Conservation (phyloP, 2,329 filamentous ascomycete genomes). For the Paracoccidioides brasiliensis region DNA sequence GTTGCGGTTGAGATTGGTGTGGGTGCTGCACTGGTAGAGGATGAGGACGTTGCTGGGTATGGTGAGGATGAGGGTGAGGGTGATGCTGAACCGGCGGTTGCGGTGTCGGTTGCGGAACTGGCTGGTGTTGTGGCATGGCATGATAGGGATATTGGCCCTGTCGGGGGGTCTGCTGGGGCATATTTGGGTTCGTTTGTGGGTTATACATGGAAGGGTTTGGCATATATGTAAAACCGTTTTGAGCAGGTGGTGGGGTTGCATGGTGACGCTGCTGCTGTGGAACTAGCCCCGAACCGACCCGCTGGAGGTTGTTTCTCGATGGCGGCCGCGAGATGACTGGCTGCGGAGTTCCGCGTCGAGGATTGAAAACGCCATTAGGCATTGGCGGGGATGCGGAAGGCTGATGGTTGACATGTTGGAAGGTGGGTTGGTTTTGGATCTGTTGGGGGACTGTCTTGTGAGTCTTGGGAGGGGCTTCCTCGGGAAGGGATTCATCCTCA, state of each 20-base stretch:
- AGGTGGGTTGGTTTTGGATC: conserved; percentile 53
- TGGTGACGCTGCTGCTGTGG: conserved; percentile 49
- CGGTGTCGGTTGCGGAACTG: neutral
- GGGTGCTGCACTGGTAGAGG: conserved; percentile 20
- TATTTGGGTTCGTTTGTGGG: conserved; percentile 39
- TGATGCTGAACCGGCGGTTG: conserved; percentile 10
- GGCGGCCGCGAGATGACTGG: conserved; percentile 62
- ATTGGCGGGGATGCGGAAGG: conserved; percentile 84
- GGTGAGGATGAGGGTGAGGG: conserved; percentile 28
- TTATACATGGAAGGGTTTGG: conserved; percentile 78
- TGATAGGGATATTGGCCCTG: conserved; percentile 32
- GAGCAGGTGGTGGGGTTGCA: conserved; percentile 42
- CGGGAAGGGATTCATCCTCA: conserved; percentile 60
- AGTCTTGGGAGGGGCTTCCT: conserved; percentile 44
- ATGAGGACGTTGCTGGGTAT: conserved; percentile 22
- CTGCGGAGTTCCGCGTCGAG: conserved; percentile 69
- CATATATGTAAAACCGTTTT: conserved; percentile 70
- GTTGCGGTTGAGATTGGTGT: conserved; percentile 34
- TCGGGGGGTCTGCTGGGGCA: conserved; percentile 34
- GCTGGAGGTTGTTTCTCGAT: conserved; percentile 67
- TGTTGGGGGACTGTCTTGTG: conserved; percentile 53
- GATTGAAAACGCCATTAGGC: conserved; percentile 59
- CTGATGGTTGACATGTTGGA: conserved; percentile 70
- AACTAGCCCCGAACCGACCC: conserved; percentile 60
- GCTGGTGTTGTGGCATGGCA: conserved; percentile 10